A percentile compares a stretch with the other conserved stretches of the same genome.
phyloP scores from a whole-genome alignment of 192 early-diverging fungal genomes.

The Coemansia sp. region DNA sequence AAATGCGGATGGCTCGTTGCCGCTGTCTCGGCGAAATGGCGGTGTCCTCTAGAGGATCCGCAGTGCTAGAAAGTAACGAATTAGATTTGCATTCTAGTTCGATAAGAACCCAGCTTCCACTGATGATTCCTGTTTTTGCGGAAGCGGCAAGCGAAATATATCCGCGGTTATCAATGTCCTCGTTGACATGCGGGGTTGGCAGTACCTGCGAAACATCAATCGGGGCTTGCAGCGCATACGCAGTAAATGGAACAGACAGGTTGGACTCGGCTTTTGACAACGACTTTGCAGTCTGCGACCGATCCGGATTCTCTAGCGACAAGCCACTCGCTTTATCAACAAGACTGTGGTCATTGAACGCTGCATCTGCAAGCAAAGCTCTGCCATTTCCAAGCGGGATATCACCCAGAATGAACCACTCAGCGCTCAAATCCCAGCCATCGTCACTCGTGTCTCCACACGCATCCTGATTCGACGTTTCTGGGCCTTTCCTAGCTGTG shows the following conservation, averaged over 20 bases:
- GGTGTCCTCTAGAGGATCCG: not conserved
- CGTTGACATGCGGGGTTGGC: slow-evolving; percentile 17
- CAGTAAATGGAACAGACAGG: slow-evolving; percentile 7
- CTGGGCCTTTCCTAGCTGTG: not conserved
- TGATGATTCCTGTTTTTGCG: slow-evolving; percentile 40
- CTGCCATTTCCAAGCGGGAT: slow-evolving; percentile 20
- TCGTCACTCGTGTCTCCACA: slow-evolving; percentile 10
- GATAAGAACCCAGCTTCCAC: slow-evolving; percentile 46
- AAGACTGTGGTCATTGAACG: slow-evolving; percentile 6
- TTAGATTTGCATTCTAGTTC: not conserved
- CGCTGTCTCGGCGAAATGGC: not conserved
- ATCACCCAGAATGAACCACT: slow-evolving; percentile 54
- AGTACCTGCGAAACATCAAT: slow-evolving; percentile 22
- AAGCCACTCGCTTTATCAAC: not conserved
- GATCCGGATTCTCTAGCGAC: not conserved
- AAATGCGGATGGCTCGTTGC: slow-evolving; percentile 45
- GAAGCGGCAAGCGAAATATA: slow-evolving; percentile 39
- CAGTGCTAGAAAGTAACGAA: not conserved
- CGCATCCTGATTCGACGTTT: not conserved
- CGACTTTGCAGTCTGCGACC: not conserved
- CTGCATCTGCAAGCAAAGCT: slow-evolving; percentile 18
- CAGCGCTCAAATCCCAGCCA: slow-evolving; percentile 43
- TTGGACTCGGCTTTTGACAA: too few species aligned
- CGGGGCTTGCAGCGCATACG: slow-evolving; percentile 12
- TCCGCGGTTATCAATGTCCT: slow-evolving; percentile 39